Evolutionary conservation across 1,284 basidiomycete species (phyloP), one percentile per base, ranked within the genome.

Genomic region (Cryptococcus amylolentus): DNA sequence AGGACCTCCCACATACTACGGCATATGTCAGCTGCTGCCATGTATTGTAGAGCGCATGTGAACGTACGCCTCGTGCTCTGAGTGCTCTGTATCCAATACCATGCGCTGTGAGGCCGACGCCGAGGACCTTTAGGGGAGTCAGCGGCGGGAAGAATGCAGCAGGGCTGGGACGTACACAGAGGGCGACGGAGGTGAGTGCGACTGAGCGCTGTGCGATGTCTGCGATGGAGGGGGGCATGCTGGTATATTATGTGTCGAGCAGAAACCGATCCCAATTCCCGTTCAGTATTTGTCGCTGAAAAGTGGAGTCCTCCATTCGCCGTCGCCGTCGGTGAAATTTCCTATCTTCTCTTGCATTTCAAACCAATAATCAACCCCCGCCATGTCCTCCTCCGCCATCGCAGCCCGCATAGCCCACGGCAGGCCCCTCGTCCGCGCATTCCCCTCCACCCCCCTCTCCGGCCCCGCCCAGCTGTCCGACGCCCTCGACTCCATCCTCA

Each of bases 121-220:
- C 62, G 35, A 59, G 61, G 18, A 55, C 48, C 62, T 64, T 35
- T 10, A 35, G 31, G 31, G 31, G 10, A 35, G 31, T 35, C 6
- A 35, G 31, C 31, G 31, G 31, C 31, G 31, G 7, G 10, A 13
- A 20, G 40, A 40, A 44, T 16, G 44, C 42, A 18, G 5, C 43
- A n/a, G 27, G 9, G 14, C 26, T 49, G 27, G 7, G 12, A 31
- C n/a, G 13, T 38, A 48, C 40, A 14, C 41, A 39, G 27, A n/a
- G 51, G 38, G 59, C 63, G 20, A 67, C 53, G 23, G 58, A 62
- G 6, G 65, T 61, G 42, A 67, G 44, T 28, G 63, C 63, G 23
- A 63, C 56, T 18, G 50, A 39, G 23, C 65, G 43, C 48, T 67
- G 65, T 5, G 63, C 45, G 18, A 67, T 50, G 46, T 67, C 65